These are phyloP conservation scores for Paraphaeosphaeria minitans DNA, from an alignment of 2,329 filamentous ascomycete genomes.

Conservation along the genomic window DNA sequence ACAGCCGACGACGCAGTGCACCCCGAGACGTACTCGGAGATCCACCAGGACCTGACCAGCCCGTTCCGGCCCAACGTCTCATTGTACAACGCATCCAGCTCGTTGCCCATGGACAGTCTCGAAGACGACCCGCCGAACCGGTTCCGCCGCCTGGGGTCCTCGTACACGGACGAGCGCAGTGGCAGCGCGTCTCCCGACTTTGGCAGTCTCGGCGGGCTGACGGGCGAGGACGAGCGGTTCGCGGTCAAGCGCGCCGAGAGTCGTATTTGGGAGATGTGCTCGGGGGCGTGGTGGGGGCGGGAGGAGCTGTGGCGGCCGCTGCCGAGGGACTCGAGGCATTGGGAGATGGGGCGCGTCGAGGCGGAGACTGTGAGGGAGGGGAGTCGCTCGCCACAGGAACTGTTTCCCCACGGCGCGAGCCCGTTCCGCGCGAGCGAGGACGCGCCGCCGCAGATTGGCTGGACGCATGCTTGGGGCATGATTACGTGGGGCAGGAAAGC, in stretches of 20 bases:
- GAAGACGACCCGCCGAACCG: constrained; percentile 58
- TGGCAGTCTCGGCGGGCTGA: constrained; percentile 69
- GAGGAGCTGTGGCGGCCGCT: constrained; percentile 72
- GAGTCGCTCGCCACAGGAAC: constrained; percentile 8
- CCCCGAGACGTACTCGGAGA: constrained; percentile 71
- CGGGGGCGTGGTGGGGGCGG: constrained; percentile 71
- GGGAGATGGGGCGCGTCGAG: constrained; percentile 56
- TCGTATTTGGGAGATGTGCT: constrained; percentile 83
- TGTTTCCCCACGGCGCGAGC: constrained; percentile 53
- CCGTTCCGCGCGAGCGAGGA: constrained; percentile 53
- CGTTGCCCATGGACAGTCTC: constrained; percentile 52
- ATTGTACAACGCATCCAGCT: constrained; percentile 57
- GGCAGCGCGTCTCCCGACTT: constrained; percentile 60
- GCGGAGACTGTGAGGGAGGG: neutral
- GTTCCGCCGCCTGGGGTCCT: constrained; percentile 31
- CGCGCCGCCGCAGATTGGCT: constrained; percentile 57
- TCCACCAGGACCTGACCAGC: constrained; percentile 76
- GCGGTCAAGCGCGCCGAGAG: constrained; percentile 78
- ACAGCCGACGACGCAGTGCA: constrained; percentile 59
- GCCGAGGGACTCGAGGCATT: constrained; percentile 66
- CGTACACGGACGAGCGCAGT: constrained; percentile 36
- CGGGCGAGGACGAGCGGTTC: constrained; percentile 80
- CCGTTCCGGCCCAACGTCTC: constrained; percentile 82
- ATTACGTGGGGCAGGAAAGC: constrained; percentile 59
- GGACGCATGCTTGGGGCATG: constrained; percentile 61